Conservation (phyloP, 1,139 yeast species). For the Diutina siamensis region DNA sequence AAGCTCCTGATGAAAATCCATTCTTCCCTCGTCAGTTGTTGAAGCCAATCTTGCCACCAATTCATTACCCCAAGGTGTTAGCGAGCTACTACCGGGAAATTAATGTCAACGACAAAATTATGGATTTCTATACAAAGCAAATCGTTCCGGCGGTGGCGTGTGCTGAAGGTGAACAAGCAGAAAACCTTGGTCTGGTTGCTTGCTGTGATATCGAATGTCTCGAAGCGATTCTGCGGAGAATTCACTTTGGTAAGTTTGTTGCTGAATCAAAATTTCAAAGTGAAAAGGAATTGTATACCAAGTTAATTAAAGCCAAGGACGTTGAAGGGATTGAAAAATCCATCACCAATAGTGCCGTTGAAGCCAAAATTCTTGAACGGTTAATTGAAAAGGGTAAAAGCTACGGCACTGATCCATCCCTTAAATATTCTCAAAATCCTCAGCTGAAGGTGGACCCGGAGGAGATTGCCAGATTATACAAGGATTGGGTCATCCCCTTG, state of each 20-base stretch:
- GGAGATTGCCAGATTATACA: constrained; percentile 68
- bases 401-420: constrained; percentile 81
- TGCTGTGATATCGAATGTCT: constrained; percentile 75
- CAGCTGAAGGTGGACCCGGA: constrained; percentile 78
- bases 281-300: constrained; percentile 53
- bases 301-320: constrained; percentile 56
- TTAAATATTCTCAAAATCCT: constrained; percentile 53
- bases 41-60: constrained; percentile 64
- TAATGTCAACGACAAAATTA: constrained; percentile 63
- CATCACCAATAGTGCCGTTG: constrained; percentile 82
- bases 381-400: constrained; percentile 68
- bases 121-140: constrained; percentile 50
- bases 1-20: constrained; percentile 93
- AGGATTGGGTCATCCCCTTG: constrained; percentile 81
- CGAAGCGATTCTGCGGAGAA: constrained; percentile 84
- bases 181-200: constrained; percentile 82
- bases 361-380: constrained; percentile 69
- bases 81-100: constrained; percentile 66
- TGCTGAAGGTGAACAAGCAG: constrained; percentile 62
- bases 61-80: constrained; percentile 67
- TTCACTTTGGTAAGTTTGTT: constrained; percentile 94
- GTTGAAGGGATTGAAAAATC: constrained; percentile 63
- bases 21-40: constrained; percentile 65
- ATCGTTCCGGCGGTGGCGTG: constrained; percentile 70
- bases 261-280: constrained; percentile 84